Conservation (phyloP, 768 basidiomycete genomes). For the Gymnopilus junonius region DNA sequence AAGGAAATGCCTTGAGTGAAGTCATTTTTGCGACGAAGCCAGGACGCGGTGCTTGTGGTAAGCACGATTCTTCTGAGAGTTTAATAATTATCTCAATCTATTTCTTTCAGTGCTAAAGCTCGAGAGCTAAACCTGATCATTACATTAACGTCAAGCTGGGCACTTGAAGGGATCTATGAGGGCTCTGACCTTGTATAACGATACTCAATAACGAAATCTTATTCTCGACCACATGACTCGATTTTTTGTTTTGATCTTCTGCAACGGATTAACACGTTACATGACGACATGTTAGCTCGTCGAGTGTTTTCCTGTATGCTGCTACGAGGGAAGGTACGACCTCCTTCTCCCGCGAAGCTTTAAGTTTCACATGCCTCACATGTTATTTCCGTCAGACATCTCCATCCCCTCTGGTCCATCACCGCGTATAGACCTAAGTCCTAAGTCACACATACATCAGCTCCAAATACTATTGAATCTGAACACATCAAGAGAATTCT, state of each 20-base stretch:
- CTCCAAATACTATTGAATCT: not conserved
- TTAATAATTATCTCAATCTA: constrained; percentile 1
- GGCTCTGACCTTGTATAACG: not conserved
- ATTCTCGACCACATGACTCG: not conserved
- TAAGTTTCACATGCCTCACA: not conserved
- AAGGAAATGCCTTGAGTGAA: constrained; percentile 60
- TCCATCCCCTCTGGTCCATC: constrained; percentile 17
- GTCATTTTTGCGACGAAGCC: constrained; percentile 86
- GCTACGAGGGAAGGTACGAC: not conserved
- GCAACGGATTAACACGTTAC: not conserved
- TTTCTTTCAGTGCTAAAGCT: constrained; percentile 31
- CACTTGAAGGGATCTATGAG: not conserved
- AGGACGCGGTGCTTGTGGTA: constrained; percentile 82
- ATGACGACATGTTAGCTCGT: constrained; percentile 4
- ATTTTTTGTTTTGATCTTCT: not conserved
- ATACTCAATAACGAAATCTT: not conserved
- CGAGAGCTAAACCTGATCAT: not conserved
- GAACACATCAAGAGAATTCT: not conserved
- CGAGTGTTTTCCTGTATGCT: not conserved
- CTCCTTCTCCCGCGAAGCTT: constrained; percentile 23
- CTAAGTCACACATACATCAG: not conserved
- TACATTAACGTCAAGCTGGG: not conserved
- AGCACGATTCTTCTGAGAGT: constrained; percentile 31
- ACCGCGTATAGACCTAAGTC: constrained; percentile 1
- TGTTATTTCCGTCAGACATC: constrained; percentile 19